A percentile compares a stretch with the other conserved stretches of the same genome.
These are phyloP conservation scores for Pythium guiyangense DNA, from an alignment of 352 stramenopile genomes.

Conservation along the genomic window DNA sequence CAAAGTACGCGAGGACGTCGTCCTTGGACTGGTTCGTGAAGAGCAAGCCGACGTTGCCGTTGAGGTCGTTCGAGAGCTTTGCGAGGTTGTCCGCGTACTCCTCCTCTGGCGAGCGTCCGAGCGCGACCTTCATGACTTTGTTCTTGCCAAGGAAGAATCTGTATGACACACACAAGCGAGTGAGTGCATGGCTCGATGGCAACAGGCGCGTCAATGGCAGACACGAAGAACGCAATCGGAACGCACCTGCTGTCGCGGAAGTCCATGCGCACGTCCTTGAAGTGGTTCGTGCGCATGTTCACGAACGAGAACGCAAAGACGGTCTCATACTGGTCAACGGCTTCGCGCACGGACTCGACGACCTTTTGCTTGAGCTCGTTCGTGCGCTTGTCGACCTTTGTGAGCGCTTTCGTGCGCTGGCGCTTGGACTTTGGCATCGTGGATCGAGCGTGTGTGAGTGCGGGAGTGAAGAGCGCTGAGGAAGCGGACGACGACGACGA, in stretches of 20 bases:
- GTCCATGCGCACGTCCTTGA: conserved; percentile 97
- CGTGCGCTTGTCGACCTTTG: conserved; percentile 95
- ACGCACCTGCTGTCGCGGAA: conserved; percentile 90
- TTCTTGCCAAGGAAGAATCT: conserved; percentile 99
- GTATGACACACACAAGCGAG: conserved; percentile 14
- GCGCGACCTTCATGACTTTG: conserved; percentile 97
- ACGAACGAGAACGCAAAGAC: conserved; percentile 97
- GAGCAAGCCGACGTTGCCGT: conserved; percentile 92
- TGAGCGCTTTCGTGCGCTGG: conserved; percentile 89
- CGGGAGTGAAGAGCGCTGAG: background rate
- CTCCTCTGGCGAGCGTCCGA: conserved; percentile 93
- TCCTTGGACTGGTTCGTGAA: conserved; percentile 91
- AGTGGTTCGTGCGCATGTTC: conserved; percentile 98
- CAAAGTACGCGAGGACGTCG: conserved; percentile 93
- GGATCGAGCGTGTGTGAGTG: background rate
- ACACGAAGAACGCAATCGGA: background rate
- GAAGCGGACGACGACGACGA: background rate
- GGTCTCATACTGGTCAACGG: conserved; percentile 90
- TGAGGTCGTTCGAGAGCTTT: conserved; percentile 89
- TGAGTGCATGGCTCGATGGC: background rate
- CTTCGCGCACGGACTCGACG: conserved; percentile 91
- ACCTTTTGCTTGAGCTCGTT: conserved; percentile 95
- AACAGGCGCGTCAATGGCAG: background rate
- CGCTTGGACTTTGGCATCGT: conserved; percentile 87
- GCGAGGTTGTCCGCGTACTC: conserved; percentile 96